phyloP scores from a whole-genome alignment of 352 stramenopile genomes.

The Peronospora destructor region DNA sequence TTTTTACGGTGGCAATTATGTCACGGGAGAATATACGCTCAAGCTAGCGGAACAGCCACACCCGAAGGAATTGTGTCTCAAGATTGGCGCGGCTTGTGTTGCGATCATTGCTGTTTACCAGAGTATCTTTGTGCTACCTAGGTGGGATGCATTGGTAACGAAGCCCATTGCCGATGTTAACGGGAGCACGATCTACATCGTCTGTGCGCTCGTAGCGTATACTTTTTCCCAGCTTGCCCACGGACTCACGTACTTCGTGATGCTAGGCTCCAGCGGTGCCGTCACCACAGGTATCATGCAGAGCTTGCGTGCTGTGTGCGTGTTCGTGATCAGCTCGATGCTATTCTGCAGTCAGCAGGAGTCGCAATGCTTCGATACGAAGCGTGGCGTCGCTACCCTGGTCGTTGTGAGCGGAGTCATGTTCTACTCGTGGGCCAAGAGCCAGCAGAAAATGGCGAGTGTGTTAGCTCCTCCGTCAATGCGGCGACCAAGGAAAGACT shows the following conservation, averaged over 20 bases:
- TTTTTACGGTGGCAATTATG: constrained; percentile 84
- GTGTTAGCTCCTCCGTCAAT: constrained; percentile 17
- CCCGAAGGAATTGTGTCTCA: constrained; percentile 71
- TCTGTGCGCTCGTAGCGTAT: constrained; percentile 58
- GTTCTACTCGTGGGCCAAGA: constrained; percentile 85
- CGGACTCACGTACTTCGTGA: constrained; percentile 80
- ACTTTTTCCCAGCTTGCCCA: constrained; percentile 77
- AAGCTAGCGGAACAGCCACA: constrained; percentile 68
- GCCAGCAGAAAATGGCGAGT: constrained; percentile 34
- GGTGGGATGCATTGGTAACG: constrained; percentile 70
- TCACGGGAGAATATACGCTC: constrained; percentile 76
- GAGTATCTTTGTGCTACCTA: constrained; percentile 68
- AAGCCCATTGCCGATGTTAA: constrained; percentile 67
- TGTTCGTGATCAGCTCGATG: constrained; percentile 77
- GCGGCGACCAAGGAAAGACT: constrained; percentile 14
- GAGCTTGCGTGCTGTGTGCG: constrained; percentile 78
- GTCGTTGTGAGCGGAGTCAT: constrained; percentile 77
- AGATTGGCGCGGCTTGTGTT: constrained; percentile 68
- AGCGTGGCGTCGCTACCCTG: constrained; percentile 71
- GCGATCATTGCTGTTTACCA: constrained; percentile 75
- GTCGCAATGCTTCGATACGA: constrained; percentile 82
- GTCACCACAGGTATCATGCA: constrained; percentile 86
- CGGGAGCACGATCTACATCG: constrained; percentile 54
- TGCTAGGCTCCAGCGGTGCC: constrained; percentile 70
- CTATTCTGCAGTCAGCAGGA: constrained; percentile 82